Evolutionary conservation across 179 eudicot genomes (phyloP).

Genomic region (Spinacia oleracea): DNA sequence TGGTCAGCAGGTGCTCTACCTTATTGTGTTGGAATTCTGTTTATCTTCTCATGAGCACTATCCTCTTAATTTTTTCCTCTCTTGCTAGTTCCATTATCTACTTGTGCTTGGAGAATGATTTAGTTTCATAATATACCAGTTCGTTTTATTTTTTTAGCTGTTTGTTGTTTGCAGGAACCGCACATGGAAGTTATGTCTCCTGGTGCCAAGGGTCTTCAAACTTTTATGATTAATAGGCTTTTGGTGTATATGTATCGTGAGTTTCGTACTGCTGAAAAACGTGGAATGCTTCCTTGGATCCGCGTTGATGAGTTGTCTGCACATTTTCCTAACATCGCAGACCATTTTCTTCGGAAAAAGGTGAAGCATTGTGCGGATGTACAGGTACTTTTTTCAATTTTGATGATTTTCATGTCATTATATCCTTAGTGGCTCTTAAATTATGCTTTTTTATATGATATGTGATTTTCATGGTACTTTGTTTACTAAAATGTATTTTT

Average conservation of each 20-base stretch:
- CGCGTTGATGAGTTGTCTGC: slow-evolving; percentile 81
- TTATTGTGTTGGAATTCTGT: not conserved
- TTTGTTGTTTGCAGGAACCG: slow-evolving; percentile 66
- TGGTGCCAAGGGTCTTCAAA: slow-evolving; percentile 71
- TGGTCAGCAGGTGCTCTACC: slow-evolving; percentile 78
- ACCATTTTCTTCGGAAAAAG: slow-evolving; percentile 76
- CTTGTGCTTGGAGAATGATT: not conserved
- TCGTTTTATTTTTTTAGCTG: slow-evolving; percentile 14
- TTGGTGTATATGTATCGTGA: slow-evolving; percentile 86
- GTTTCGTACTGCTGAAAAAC: slow-evolving; percentile 75
- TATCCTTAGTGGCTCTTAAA: not conserved
- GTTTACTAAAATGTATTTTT: not conserved
- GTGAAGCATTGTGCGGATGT: slow-evolving; percentile 87
- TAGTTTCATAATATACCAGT: slow-evolving; percentile 4
- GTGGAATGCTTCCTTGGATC: slow-evolving; percentile 72
- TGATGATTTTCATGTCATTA: too few species aligned
- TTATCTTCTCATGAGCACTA: not conserved
- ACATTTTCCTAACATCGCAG: slow-evolving; percentile 68
- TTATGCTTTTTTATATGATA: not conserved
- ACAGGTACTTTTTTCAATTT: slow-evolving; percentile 51
- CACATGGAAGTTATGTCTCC: slow-evolving; percentile 93
- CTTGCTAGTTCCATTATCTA: not conserved
- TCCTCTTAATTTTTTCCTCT: not conserved
- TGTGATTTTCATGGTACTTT: not conserved
- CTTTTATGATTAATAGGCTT: slow-evolving; percentile 73